These are phyloP conservation scores for Flaveria brownii DNA, from an alignment of 129 eudicot genomes.

Conservation along the genomic window DNA sequence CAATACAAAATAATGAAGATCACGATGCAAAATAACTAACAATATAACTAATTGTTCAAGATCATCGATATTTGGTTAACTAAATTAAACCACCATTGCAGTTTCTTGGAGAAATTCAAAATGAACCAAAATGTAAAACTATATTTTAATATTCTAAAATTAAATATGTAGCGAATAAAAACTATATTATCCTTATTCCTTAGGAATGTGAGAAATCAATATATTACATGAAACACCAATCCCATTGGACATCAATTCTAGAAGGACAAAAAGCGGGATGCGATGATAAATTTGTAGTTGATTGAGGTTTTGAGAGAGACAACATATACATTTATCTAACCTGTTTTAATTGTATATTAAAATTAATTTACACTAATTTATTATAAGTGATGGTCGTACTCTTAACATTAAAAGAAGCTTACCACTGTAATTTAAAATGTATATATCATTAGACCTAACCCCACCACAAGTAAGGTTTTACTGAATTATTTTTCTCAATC, in stretches of 20 bases:
- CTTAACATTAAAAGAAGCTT: no score
- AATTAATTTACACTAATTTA: no score
- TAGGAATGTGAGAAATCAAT: background rate
- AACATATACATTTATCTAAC: no score
- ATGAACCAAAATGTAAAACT: background rate
- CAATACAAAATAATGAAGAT: no score
- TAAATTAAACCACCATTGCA: background rate
- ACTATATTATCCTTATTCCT: background rate
- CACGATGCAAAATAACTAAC: no score
- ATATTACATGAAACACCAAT: background rate
- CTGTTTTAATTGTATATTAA: no score
- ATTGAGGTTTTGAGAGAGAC: no score
- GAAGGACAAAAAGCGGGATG: background rate
- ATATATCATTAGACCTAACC: no score
- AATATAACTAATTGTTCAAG: background rate
- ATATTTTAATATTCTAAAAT: background rate
- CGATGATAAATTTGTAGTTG: background rate
- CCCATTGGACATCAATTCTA: background rate
- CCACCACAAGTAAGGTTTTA: no score
- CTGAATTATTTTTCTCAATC: no score
- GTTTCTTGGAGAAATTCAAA: background rate
- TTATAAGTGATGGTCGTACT: no score
- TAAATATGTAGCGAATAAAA: background rate
- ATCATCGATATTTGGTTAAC: background rate
- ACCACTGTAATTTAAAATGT: no score